A percentile compares a stretch with the other conserved stretches of the same genome.
Evolutionary conservation across 148 eudicot species (phyloP).

Genomic region (Gaultheria prostrata): DNA sequence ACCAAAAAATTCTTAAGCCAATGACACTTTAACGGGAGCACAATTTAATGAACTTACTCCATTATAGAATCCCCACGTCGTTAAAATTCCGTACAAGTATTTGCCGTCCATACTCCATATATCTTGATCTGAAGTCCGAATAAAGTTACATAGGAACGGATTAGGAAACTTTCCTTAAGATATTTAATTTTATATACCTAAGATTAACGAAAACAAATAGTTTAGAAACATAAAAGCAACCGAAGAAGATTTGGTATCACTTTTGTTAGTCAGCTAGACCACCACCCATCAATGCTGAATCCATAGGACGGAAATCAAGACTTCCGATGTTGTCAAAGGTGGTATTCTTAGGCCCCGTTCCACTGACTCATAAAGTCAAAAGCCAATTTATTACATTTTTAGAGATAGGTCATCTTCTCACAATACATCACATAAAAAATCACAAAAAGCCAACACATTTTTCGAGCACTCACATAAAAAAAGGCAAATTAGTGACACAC

Average conservation of each 20-base stretch:
- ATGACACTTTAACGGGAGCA: too few relatives aligned
- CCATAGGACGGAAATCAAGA: not conserved
- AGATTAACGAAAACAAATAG: too few relatives aligned
- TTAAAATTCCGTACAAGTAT: not conserved
- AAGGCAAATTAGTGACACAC: too few relatives aligned
- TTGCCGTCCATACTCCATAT: not conserved
- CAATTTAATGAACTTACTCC: slow-evolving; percentile 5
- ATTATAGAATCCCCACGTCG: not conserved
- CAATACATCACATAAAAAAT: too few relatives aligned
- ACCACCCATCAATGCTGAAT: not conserved
- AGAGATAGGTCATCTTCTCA: too few relatives aligned
- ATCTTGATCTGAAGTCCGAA: not conserved
- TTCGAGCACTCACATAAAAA: too few relatives aligned
- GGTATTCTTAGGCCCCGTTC: not conserved
- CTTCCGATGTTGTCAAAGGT: slow-evolving; percentile 13
- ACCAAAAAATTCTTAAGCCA: too few relatives aligned
- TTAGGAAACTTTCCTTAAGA: too few relatives aligned
- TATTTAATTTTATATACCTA: too few relatives aligned
- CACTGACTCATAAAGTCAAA: too few relatives aligned
- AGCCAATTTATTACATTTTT: too few relatives aligned
- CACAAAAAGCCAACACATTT: too few relatives aligned
- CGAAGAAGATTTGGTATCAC: slow-evolving; percentile 9
- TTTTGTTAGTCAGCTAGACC: not conserved
- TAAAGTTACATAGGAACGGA: not conserved
- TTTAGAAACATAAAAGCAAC: not conserved